Evolutionary conservation across 805 yeast species (phyloP).

Genomic region (Metschnikowia dekortorum): DNA sequence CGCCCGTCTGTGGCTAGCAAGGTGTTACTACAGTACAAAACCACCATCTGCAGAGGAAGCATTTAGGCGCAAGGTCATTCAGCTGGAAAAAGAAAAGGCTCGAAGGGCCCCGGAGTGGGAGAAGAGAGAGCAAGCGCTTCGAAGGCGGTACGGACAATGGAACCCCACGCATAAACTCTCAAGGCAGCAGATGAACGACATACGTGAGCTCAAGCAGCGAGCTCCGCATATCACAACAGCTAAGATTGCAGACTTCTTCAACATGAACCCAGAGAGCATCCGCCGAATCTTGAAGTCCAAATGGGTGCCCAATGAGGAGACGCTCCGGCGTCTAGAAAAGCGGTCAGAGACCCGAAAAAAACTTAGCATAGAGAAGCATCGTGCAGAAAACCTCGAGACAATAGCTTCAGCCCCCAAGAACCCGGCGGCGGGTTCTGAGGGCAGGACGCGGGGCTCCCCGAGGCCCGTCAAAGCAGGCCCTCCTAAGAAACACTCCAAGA

Average conservation of each 20-base stretch:
- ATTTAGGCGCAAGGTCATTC: conserved; percentile 15
- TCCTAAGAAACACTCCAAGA: not conserved
- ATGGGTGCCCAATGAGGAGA: conserved; percentile 67
- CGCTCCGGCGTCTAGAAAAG: conserved; percentile 38
- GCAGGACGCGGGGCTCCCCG: not conserved
- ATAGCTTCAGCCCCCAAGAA: not conserved
- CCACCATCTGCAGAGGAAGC: conserved; percentile 7
- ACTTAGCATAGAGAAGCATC: conserved; percentile 12
- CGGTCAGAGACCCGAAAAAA: conserved; percentile 45
- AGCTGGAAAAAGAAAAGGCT: conserved; percentile 39
- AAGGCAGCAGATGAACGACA: conserved; percentile 62
- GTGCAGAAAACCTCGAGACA: conserved; percentile 6
- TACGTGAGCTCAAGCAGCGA: conserved; percentile 51
- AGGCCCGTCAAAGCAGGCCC: conserved; percentile 7
- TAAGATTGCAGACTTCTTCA: conserved; percentile 59
- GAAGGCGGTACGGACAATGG: conserved; percentile 64
- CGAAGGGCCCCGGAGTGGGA: conserved; percentile 52
- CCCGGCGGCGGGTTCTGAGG: not conserved
- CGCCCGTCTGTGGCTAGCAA: not conserved
- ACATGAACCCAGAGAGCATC: conserved; percentile 76
- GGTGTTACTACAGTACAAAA: not conserved
- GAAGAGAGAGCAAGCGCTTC: conserved; percentile 59
- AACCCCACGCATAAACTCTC: conserved; percentile 64
- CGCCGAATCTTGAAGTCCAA: conserved; percentile 72
- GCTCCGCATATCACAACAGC: conserved; percentile 58